phyloP scores from a whole-genome alignment of 345 rosid species.

The Ceriops tagal region DNA sequence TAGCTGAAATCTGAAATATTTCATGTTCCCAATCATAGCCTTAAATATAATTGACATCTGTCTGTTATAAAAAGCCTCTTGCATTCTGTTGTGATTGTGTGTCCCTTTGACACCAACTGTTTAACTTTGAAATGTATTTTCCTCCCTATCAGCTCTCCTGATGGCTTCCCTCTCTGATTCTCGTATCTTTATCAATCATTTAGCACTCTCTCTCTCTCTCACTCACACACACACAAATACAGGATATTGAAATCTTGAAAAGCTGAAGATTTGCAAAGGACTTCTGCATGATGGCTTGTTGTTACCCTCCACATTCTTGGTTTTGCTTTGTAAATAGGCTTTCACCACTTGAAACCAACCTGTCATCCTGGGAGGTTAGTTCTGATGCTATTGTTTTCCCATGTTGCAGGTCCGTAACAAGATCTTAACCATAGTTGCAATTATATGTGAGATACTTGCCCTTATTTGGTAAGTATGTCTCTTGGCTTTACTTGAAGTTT shows the following conservation, averaged over 20 bases:
- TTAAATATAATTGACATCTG: background rate
- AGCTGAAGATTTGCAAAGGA: background rate
- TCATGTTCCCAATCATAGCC: background rate
- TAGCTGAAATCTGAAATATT: background rate
- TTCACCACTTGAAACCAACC: too few relatives aligned
- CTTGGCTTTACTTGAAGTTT: slow-evolving; percentile 1
- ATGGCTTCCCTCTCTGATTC: background rate
- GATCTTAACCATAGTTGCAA: slow-evolving; percentile 67
- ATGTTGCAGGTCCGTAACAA: slow-evolving; percentile 74
- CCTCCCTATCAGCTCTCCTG: background rate
- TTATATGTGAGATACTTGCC: slow-evolving; percentile 82
- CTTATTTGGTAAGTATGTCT: slow-evolving; percentile 63
- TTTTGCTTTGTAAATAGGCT: background rate
- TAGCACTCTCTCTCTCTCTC: background rate
- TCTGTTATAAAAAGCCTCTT: background rate
- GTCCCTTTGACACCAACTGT: background rate
- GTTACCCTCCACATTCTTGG: background rate
- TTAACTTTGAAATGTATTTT: background rate
- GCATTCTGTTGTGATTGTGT: too few relatives aligned
- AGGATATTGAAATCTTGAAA: background rate
- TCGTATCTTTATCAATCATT: background rate
- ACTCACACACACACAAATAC: background rate
- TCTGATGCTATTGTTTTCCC: slow-evolving; percentile 9
- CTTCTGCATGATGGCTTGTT: background rate
- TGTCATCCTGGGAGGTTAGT: background rate